A percentile compares a stretch with the other conserved stretches of the same genome.
Evolutionary conservation across 2,329 filamentous ascomycete genomes (phyloP).

Genomic region (Drechmeria coniospora): DNA sequence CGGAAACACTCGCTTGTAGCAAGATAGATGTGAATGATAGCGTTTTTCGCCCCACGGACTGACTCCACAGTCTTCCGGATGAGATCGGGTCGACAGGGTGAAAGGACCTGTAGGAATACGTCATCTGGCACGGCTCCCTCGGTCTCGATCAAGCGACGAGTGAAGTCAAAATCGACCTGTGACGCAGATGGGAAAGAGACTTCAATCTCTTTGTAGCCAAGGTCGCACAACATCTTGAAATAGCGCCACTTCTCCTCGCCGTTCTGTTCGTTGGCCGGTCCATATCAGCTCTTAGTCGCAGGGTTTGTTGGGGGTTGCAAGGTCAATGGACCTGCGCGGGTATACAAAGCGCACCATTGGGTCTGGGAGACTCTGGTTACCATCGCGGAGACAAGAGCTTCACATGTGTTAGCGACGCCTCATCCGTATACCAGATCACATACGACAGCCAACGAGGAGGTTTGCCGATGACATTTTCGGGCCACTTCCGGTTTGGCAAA

Average conservation of each 20-base stretch:
- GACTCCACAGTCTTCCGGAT: slow-evolving; percentile 83
- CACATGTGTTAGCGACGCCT: no score
- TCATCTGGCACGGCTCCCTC: slow-evolving; percentile 74
- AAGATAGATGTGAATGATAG: slow-evolving; percentile 88
- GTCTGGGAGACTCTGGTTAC: slow-evolving; percentile 84
- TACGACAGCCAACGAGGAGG: slow-evolving; percentile 84
- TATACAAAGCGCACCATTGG: slow-evolving; percentile 53
- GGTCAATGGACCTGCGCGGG: slow-evolving; percentile 9
- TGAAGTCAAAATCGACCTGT: slow-evolving; percentile 93
- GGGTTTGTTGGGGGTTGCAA: background rate
- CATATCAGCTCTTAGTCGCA: background rate
- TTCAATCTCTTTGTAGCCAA: slow-evolving; percentile 97
- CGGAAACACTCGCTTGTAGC: slow-evolving; percentile 95
- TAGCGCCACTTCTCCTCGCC: slow-evolving; percentile 90
- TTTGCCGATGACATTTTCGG: slow-evolving; percentile 65
- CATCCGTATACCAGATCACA: no score
- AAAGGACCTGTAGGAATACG: slow-evolving; percentile 82
- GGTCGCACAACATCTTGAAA: slow-evolving; percentile 83
- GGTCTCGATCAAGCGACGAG: slow-evolving; percentile 69
- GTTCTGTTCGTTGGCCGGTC: slow-evolving; percentile 36
- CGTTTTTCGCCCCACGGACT: slow-evolving; percentile 78
- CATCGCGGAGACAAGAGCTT: slow-evolving; percentile 69
- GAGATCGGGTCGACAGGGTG: slow-evolving; percentile 81
- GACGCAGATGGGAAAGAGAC: slow-evolving; percentile 91
- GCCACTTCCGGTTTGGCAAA: slow-evolving; percentile 66